Evolutionary conservation across 805 yeast genomes (phyloP).

Genomic region (Wickerhamiella sorbophila): DNA sequence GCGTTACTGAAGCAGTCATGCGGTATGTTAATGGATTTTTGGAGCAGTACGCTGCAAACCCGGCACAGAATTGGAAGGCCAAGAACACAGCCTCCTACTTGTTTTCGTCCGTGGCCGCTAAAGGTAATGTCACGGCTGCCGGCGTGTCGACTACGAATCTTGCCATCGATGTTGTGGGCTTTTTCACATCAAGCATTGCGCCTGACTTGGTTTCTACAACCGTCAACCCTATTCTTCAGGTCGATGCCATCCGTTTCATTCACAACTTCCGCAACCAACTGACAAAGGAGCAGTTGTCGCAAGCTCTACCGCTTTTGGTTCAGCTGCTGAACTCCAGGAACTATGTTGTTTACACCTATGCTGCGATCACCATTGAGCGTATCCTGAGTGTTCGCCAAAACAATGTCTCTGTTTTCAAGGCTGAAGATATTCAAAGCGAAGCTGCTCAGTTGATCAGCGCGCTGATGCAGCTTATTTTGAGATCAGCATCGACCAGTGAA

Average conservation of each 20-base stretch:
- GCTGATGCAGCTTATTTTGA: slow-evolving; percentile 51
- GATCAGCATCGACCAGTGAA: slow-evolving; percentile 56
- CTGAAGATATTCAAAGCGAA: slow-evolving; percentile 51
- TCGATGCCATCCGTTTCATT: slow-evolving; percentile 86
- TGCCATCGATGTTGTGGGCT: slow-evolving; percentile 71
- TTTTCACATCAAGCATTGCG: slow-evolving; percentile 69
- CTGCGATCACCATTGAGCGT: slow-evolving; percentile 86
- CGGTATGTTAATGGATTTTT: slow-evolving; percentile 56
- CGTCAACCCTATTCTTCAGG: slow-evolving; percentile 64
- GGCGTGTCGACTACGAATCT: slow-evolving; percentile 83
- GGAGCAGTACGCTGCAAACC: slow-evolving; percentile 32
- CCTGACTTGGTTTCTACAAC: slow-evolving; percentile 48
- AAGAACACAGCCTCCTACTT: slow-evolving; percentile 80
- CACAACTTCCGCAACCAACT: slow-evolving; percentile 85
- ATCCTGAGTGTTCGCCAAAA: slow-evolving; percentile 58
- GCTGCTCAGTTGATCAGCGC: slow-evolving; percentile 47
- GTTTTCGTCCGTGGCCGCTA: slow-evolving; percentile 80
- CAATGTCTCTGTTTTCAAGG: slow-evolving; percentile 44
- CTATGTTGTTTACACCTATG: slow-evolving; percentile 80
- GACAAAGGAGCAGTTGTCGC: slow-evolving; percentile 66
- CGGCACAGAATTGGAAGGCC: slow-evolving; percentile 53
- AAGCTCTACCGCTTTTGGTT: slow-evolving; percentile 66
- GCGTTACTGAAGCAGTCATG: slow-evolving; percentile 64
- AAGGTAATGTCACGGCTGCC: slow-evolving; percentile 70
- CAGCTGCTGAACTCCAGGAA: slow-evolving; percentile 49